phyloP scores from a whole-genome alignment of 1,284 basidiomycete species.

The Spongispora temasekensis region DNA sequence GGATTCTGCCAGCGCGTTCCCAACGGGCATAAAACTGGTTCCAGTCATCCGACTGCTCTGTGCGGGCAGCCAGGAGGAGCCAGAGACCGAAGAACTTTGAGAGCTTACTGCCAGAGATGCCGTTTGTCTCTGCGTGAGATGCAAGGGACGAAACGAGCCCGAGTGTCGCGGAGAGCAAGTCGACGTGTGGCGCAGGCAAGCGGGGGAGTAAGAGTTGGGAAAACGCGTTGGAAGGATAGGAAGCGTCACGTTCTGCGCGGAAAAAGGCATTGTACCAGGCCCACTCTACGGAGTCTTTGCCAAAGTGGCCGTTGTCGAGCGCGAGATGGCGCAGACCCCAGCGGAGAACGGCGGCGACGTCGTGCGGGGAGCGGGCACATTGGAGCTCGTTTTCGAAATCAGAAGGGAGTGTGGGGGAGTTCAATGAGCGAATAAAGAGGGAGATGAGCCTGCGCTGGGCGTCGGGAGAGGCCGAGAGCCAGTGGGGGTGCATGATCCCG shows the following conservation, averaged over 20 bases:
- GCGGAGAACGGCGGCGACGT: conserved; percentile 74
- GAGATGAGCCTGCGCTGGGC: conserved; percentile 69
- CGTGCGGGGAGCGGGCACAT: conserved; percentile 66
- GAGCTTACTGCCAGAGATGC: conserved; percentile 72
- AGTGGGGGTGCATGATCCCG: conserved; percentile 80
- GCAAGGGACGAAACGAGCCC: conserved; percentile 67
- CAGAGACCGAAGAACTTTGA: conserved; percentile 72
- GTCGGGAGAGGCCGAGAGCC: conserved; percentile 70
- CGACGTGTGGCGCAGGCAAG: conserved; percentile 55
- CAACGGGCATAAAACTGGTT: conserved; percentile 64
- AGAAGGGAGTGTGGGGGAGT: conserved; percentile 50
- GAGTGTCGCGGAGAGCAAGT: conserved; percentile 56
- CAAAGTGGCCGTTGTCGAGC: conserved; percentile 56
- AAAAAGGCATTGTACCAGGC: conserved; percentile 67
- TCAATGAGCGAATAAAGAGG: conserved; percentile 66
- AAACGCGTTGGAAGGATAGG: conserved; percentile 62
- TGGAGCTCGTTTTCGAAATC: conserved; percentile 64
- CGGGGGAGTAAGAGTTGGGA: conserved; percentile 57
- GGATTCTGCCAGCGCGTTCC: conserved; percentile 65
- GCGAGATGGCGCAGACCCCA: conserved; percentile 75
- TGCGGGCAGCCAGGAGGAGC: conserved; percentile 53
- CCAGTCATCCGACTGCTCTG: conserved; percentile 49
- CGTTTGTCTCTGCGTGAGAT: conserved; percentile 66
- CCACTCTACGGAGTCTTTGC: conserved; percentile 44
- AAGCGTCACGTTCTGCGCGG: conserved; percentile 53